These are phyloP conservation scores for Talaromyces sp. DNA, from an alignment of 2,329 filamentous ascomycete species.

Conservation along the genomic window DNA sequence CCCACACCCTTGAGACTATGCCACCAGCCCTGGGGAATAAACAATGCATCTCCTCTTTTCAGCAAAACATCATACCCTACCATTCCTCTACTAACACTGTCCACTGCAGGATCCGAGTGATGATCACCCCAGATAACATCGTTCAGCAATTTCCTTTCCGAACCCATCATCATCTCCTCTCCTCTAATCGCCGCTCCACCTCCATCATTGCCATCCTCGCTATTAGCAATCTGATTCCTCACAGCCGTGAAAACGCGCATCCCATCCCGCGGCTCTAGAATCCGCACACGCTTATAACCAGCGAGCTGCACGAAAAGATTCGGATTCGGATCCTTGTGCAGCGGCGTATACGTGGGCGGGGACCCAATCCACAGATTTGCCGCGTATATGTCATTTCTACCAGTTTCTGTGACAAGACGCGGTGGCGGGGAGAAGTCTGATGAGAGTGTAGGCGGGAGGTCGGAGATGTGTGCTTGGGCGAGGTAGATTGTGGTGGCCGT, in stretches of 20 bases:
- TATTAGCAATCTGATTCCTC: conserved; percentile 31
- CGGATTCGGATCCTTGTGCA: conserved; percentile 90
- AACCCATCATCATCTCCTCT: conserved; percentile 86
- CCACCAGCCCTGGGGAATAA: conserved; percentile 83
- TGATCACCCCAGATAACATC: conserved; percentile 63
- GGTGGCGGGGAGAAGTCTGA: conserved; percentile 65
- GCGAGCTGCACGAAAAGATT: conserved; percentile 86
- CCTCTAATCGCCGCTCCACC: conserved; percentile 59
- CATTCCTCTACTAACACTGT: not conserved
- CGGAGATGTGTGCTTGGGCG: conserved; percentile 70
- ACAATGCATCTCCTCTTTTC: conserved; percentile 65
- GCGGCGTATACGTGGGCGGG: conserved; percentile 81
- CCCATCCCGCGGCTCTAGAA: conserved; percentile 65
- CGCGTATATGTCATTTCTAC: conserved; percentile 80
- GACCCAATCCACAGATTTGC: conserved; percentile 85
- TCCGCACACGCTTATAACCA: conserved; percentile 67
- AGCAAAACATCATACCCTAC: conserved; percentile 54
- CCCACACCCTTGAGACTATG: conserved; percentile 71
- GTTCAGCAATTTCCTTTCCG: conserved; percentile 65
- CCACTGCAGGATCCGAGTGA: not conserved
- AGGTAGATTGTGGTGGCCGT: conserved; percentile 60
- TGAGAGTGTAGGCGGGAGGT: conserved; percentile 62
- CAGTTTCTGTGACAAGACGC: conserved; percentile 57
- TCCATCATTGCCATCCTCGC: conserved; percentile 28
- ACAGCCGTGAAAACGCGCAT: conserved; percentile 59